Conservation (phyloP, 148 eudicot genomes). For the Vaccinium darrowii region DNA sequence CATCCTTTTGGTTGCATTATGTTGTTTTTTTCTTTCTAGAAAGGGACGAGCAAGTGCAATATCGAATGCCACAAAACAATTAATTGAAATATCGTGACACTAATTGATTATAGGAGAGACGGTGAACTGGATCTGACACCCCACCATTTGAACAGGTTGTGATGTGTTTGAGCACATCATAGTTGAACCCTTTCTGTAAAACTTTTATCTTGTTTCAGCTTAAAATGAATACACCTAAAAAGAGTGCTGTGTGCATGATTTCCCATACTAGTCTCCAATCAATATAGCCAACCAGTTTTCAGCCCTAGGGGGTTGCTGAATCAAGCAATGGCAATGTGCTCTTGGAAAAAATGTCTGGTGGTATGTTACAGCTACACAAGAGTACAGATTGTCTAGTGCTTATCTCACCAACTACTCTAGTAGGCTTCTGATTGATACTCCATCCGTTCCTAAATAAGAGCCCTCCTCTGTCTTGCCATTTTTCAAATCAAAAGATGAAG, state of each 20-base stretch:
- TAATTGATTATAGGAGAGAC: background rate
- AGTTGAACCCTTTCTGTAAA: background rate
- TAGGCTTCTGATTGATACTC: background rate
- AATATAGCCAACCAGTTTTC: background rate
- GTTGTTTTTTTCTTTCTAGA: background rate
- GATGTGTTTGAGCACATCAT: background rate
- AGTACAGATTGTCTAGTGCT: background rate
- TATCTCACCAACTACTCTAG: background rate
- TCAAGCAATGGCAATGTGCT: background rate
- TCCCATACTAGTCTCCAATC: background rate
- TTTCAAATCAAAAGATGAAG: no score
- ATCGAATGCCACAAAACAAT: background rate
- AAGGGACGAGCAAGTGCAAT: background rate
- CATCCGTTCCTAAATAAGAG: no score
- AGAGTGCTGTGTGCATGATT: no score
- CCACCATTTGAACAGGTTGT: background rate
- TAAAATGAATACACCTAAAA: background rate
- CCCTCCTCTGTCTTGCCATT: no score
- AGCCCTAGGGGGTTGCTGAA: background rate
- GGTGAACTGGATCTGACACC: background rate
- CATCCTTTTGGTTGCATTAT: background rate
- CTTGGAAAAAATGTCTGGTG: background rate
- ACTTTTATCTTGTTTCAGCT: background rate
- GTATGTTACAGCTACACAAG: background rate
- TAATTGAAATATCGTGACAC: background rate